Percentiles rank a stretch among this genome's conserved stretches.
phyloP scores from a whole-genome alignment of 495 filamentous ascomycete genomes.

The Chaetomium cochliodes region DNA sequence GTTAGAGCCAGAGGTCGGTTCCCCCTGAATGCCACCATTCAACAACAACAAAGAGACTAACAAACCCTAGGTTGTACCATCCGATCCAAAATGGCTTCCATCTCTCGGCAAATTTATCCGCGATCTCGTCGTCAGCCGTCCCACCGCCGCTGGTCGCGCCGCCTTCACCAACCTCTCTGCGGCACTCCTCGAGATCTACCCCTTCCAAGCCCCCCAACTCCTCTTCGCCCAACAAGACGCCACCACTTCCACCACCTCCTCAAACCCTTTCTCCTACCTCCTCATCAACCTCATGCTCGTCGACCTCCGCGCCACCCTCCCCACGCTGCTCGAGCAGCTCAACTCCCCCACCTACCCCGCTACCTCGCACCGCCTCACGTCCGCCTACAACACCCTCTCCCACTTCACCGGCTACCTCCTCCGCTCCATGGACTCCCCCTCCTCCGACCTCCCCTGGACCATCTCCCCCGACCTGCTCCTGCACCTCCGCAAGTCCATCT shows the following conservation, averaged over 20 bases:
- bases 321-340: conserved; percentile 55
- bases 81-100: conserved; percentile 46
- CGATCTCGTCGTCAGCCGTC: conserved; percentile 46
- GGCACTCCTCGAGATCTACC: conserved; percentile 54
- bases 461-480: conserved; percentile 56
- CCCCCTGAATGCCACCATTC: background rate
- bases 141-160: conserved; percentile 47
- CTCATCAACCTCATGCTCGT: conserved; percentile 60
- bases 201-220: conserved; percentile 40
- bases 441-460: conserved; percentile 24
- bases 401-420: conserved; percentile 60
- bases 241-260: background rate
- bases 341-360: conserved; percentile 49
- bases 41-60: background rate
- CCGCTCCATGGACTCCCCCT: conserved; percentile 42
- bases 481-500: conserved; percentile 56
- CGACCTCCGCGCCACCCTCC: conserved; percentile 61
- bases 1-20: conserved; percentile 43
- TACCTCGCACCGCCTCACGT: conserved; percentile 53
- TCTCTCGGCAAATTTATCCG: conserved; percentile 42
- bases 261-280: conserved; percentile 58
- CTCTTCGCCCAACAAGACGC: conserved; percentile 44
- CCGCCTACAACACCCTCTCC: conserved; percentile 58
- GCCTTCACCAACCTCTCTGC: conserved; percentile 53
- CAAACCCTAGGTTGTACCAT: conserved; percentile 28